These are phyloP conservation scores for Kwoniella sp. DNA, from an alignment of 768 basidiomycete genomes.

Conservation along the genomic window DNA sequence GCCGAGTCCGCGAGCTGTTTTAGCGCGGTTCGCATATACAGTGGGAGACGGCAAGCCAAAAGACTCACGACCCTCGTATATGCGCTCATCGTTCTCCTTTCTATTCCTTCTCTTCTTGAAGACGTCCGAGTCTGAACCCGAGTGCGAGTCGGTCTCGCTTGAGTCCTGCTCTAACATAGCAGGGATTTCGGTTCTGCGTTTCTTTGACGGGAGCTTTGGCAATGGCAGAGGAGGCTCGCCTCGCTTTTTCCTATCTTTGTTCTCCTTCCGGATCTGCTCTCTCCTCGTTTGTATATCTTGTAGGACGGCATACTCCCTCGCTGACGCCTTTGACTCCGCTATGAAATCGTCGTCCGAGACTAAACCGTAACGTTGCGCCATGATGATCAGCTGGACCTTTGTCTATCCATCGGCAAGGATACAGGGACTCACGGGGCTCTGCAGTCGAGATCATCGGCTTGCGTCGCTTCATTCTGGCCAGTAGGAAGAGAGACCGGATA, in stretches of 20 bases:
- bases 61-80: slow-evolving; percentile 43
- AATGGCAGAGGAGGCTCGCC: slow-evolving; percentile 21
- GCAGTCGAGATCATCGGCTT: slow-evolving; percentile 24
- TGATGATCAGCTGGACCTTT: neutral
- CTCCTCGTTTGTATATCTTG: slow-evolving; percentile 11
- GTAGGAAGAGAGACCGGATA: too few relatives aligned
- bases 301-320: slow-evolving; percentile 25
- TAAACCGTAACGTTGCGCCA: neutral
- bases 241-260: slow-evolving; percentile 26
- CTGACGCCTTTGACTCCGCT: slow-evolving; percentile 19
- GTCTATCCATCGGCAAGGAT: neutral
- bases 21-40: neutral
- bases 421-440: slow-evolving; percentile 27
- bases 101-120: neutral
- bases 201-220: slow-evolving; percentile 17
- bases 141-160: neutral
- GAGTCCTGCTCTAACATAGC: neutral
- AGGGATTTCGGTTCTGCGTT: neutral
- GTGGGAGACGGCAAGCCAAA: neutral
- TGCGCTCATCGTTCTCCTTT: slow-evolving; percentile 10
- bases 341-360: slow-evolving; percentile 43
- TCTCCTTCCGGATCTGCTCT: slow-evolving; percentile 26
- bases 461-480: slow-evolving; percentile 5
- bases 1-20: neutral
- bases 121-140: neutral